Evolutionary conservation across 805 yeast genomes (phyloP), one percentile per base, ranked within the genome.

Genomic region (Yarrowia sp.): DNA sequence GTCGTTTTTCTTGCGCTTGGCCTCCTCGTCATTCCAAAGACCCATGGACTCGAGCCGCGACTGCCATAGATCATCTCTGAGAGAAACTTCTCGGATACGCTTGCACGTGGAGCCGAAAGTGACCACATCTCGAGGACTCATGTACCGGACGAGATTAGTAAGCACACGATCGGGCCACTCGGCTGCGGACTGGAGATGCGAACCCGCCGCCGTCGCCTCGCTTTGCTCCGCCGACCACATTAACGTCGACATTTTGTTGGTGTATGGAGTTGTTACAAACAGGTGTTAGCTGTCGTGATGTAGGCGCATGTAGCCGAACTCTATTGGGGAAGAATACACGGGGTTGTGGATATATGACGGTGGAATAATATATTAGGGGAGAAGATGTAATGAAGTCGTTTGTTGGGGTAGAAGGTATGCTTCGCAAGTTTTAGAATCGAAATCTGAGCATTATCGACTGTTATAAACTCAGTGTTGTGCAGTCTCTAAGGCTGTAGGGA

Each of bases 21-120:
- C 54, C 32, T 56, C 35, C 30, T 10, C 65, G 22, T 64, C 66
- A 21, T 41, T 17, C 66, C 66, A 64, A 11, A 77, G 70, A 0
- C 72, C 78, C 76, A 80, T 73, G 9, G 67, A 70, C 58, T 70
- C 71, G 54, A 79, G 70, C 69, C 75, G 74, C 14, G 74, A 68
- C 12, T 76, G 70, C 83, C 83, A 80, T 33, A 80, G 66, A 28
- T 70, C 68, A 26, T 61, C 64, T 4, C 35, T 14, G 7, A 16
- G 30, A 16, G 38, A 26, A n/a, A 61, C 56, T 11, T 46, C 35
- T 1, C 14, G 33, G 22, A 44, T 21, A 11, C 38, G 24, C 26
- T 61, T 44, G 46, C 56, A 61, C 24, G 56, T 48, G 26, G 54
- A 24, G 8, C 44, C 64, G 14, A 61, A 48, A 3, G 19, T 11